Base-by-base conservation (phyloP, 208 protist genomes). In the Herpetomonas tarakana region DNA sequence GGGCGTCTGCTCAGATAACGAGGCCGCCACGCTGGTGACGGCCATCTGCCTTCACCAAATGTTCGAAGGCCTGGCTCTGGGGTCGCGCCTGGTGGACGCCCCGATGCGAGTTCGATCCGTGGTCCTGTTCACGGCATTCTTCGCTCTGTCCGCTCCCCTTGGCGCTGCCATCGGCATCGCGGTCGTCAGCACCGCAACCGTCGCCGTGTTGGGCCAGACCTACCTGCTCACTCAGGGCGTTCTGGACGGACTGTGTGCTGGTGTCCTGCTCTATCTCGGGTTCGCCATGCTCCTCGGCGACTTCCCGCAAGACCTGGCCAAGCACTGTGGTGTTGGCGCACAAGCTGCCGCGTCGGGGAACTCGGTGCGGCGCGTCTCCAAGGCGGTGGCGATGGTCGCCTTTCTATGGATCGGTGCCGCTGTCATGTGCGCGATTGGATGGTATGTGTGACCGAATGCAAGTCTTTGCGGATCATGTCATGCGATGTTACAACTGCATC, bases 11-110 rank as follows among this genome's bases (percentile, higher is more conserved):
- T 52, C 46, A 3, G 71, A 91, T 35, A 18, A 47, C 11, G 77
- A 81, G 62, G 63, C 79, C 2, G 61, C 51, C 59, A 72, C 69
- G 21, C 55, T 91, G 3, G 54, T 76, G 35, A 67, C 66, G 39
- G 83, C 83, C n/a, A 51, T 91, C 24, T 62, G 57, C 52, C 67
- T 91, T n/a, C 83, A 91, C 45, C 83, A 91, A 58, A 66, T 87
- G 46, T 91, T 87, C 41, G 83, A 87, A 29, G 83, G 83, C 21
- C 53, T 87, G 18, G 80, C 80, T 4, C 66, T 91, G 14, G 80
- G 79, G 44, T 69, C 80, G 19, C 65, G 77, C 1, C 57, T 91
- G 21, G 80, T 71, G 11, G 77, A 87, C 6, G 67, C 83, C 3
- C 52, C 64, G n/a, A 60, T 91, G 45, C 45, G 55, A 1, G 45